Percentiles rank a stretch among this genome's conserved stretches.
These are phyloP conservation scores for Vanrija pseudolonga DNA, from an alignment of 1,284 basidiomycete species.

Conservation along the genomic window DNA sequence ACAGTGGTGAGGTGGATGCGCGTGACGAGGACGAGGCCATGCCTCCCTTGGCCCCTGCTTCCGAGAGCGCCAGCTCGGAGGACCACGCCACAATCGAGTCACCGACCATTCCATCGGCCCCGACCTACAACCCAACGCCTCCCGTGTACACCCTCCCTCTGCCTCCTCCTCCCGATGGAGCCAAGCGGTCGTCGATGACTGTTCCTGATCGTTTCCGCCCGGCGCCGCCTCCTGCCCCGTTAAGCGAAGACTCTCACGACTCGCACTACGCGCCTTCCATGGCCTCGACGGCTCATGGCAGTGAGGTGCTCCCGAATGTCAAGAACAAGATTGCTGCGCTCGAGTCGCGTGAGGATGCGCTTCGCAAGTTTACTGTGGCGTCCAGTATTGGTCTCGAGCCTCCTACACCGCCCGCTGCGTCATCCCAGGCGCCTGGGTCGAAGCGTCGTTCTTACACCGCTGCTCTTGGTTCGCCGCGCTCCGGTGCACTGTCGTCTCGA, in stretches of 20 bases:
- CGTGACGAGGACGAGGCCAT: neutral
- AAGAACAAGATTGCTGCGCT: constrained; percentile 39
- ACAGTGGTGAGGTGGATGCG: neutral
- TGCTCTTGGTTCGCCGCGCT: neutral
- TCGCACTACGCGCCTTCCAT: constrained; percentile 5
- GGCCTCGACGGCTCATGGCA: constrained; percentile 15
- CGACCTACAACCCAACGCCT: neutral
- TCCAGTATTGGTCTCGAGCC: constrained; percentile 15
- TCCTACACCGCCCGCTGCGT: neutral
- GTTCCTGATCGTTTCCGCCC: constrained; percentile 17
- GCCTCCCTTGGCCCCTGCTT: constrained; percentile 3
- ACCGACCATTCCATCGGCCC: neutral
- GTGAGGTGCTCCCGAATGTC: constrained; percentile 25
- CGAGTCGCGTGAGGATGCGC: constrained; percentile 37
- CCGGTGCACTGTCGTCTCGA: neutral
- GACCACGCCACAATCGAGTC: constrained; percentile 2
- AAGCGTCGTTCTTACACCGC: constrained; percentile 5
- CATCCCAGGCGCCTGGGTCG: neutral
- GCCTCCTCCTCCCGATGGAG: neutral
- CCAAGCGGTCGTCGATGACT: neutral
- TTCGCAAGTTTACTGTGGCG: constrained; percentile 38
- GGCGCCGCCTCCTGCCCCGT: neutral
- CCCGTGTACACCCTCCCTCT: constrained; percentile 8
- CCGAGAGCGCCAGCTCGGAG: neutral
- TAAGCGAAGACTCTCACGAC: constrained; percentile 1